phyloP scores from a whole-genome alignment of 225 moss, liverwort and hornwort genomes.

The Pseudoscleropodium purum region DNA sequence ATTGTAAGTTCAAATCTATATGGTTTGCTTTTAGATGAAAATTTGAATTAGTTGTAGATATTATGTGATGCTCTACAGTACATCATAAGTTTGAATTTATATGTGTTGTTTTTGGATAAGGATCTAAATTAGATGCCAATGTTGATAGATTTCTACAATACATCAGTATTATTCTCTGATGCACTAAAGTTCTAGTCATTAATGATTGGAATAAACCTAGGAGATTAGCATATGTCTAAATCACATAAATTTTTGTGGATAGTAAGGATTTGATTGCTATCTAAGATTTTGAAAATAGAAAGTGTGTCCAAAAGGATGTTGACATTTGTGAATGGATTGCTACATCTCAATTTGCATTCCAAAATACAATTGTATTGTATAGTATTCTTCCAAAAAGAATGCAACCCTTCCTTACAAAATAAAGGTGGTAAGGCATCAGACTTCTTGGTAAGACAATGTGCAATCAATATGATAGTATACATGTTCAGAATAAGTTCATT shows the following conservation, averaged over 20 bases:
- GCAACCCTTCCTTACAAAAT: fast-evolving
- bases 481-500: not conserved
- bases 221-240: not conserved
- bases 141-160: not conserved
- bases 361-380: not conserved
- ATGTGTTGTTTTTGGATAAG: not conserved
- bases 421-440: not conserved
- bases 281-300: not conserved
- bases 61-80: too few relatives aligned
- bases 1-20: too few relatives aligned
- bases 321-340: not conserved
- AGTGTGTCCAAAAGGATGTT: not conserved
- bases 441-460: not conserved
- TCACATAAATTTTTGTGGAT: not conserved
- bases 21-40: too few relatives aligned
- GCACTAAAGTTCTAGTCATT: not conserved
- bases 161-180: too few relatives aligned
- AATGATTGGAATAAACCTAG: not conserved
- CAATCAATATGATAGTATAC: not conserved
- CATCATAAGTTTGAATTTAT: not conserved
- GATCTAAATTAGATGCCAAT: not conserved
- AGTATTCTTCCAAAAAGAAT: not conserved
- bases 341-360: not conserved
- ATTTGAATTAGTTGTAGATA: too few relatives aligned
- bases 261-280: fast-evolving